These are phyloP conservation scores for Rubus parviflorus DNA, from an alignment of 306 rosid genomes.

Conservation along the genomic window DNA sequence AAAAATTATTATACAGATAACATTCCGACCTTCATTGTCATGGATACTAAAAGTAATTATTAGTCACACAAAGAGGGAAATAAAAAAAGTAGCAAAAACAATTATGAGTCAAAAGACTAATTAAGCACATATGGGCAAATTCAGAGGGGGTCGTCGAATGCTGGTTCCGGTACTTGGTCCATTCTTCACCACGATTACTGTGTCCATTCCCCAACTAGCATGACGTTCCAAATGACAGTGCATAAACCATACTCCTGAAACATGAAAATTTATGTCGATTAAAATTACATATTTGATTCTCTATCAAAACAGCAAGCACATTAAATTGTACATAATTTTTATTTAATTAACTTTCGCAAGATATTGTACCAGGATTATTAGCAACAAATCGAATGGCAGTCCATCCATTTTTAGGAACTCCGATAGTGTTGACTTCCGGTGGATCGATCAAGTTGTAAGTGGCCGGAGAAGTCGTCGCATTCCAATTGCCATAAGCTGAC, in stretches of 20 bases:
- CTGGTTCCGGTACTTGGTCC: constrained; percentile 13
- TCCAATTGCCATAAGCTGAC: constrained; percentile 8
- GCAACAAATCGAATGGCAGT: constrained; percentile 30
- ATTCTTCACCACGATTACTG: constrained; percentile 22
- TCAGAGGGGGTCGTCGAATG: neutral
- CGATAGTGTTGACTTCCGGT: constrained; percentile 19
- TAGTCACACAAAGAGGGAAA: too few species aligned
- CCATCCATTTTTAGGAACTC: constrained; percentile 37
- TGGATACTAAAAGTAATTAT: too few species aligned
- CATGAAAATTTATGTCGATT: neutral
- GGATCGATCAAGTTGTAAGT: constrained; percentile 27
- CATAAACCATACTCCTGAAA: neutral
- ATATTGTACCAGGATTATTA: constrained; percentile 27
- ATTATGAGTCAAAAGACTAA: too few species aligned
- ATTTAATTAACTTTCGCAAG: too few species aligned
- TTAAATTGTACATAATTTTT: too few species aligned
- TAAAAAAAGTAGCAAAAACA: too few species aligned
- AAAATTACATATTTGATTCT: too few species aligned
- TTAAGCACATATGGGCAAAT: neutral
- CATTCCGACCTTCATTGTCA: too few species aligned
- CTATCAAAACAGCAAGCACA: too few species aligned
- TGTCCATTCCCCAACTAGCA: constrained; percentile 22
- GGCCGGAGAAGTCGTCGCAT: neutral
- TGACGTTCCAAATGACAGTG: constrained; percentile 18
- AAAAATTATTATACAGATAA: too few species aligned